Evolutionary conservation across 108 stramenopile genomes (phyloP), one percentile per base, ranked within the genome.

Genomic region (Cafeteria roenbergensis): DNA sequence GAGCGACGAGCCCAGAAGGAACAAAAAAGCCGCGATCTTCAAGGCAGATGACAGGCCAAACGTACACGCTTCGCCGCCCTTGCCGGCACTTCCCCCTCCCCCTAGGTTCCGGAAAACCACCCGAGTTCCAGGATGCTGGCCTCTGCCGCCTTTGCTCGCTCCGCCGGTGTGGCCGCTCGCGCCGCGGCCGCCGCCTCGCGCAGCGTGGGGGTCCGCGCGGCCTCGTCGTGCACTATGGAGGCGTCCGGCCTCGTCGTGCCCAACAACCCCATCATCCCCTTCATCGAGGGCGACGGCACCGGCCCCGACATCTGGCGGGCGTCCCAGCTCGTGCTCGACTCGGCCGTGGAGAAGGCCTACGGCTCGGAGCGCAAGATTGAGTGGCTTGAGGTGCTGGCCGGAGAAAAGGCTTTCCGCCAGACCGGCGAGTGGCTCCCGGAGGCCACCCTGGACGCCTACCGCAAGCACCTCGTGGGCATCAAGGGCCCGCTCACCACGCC

Each of bases 211-310:
- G n/a, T n/a, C n/a, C n/a, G n/a, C n/a, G n/a, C n/a, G n/a, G n/a
- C n/a, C n/a, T n/a, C n/a, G n/a, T n/a, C n/a, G n/a, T n/a, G n/a
- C n/a, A n/a, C n/a, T n/a, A n/a, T n/a, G n/a, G n/a, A n/a, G n/a
- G n/a, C n/a, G n/a, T n/a, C n/a, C n/a, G n/a, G n/a, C n/a, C 37
- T 63, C 30, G 48, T 27, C 9, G 68, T 69, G 57, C 68, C 68
- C 26, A 32, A 69, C 62, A 27, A 69, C 51, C 68, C 68, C 9
- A 69, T 69, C 68, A 69, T 69, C 68, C 68, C 68, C 60, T 69
- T 69, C 51, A 69, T 69, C 25, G 68, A 63, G 25, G 68, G 68
- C 20, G 68, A 69, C 59, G 68, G 68, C 29, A 69, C 68, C 29
- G 68, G 68, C 61, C 68, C 68, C 6, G 68, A 69, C 33, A 69